Base-by-base conservation (phyloP, 2,329 filamentous ascomycete genomes). In the Trichoderma sp. region DNA sequence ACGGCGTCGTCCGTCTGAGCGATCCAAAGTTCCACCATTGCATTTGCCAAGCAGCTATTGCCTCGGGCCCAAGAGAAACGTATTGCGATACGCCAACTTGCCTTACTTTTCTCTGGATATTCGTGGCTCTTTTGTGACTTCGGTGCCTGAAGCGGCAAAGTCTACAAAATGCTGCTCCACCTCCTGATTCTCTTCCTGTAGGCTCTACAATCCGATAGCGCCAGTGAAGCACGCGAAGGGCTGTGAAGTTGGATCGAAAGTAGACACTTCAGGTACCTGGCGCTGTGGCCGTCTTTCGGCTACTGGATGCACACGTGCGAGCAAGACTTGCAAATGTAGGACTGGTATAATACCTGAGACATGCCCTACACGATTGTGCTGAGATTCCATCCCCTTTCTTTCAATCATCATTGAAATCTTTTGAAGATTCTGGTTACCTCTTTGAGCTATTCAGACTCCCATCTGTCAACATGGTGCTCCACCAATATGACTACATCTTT, bases 401-500 rank as follows among this genome's bases (percentile, higher is more conserved):
- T 54, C 24, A 10, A 43, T 54, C 52, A 21, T 26, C 32, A 49
- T 61, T 37, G 11, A 32, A 49, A 32, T 32, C 39, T 26, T 54
- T 32, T 34, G 16, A 55, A 49, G 58, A 68, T 61, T 43, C 7
- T 46, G 39, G 30, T 26, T 58, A 51, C 55, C 51, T 32, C 16
- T 59, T 58, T 37, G 26, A 21, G 26, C 26, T 51, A 26, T 24
- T 32, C 5, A 43, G 55, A 65, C 7, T 26, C 34, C 11, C 39
- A 37, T 60, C 52, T 16, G 21, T 66, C 73, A 86, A 81, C 72
- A 89, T 88, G 86, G 79, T 80, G 75, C 84, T 90, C 74, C 77
- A 86, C 75, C 78, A 89, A 74, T 92, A 91, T 79, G 87, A 85
- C 74, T 92, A 93, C 78, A 79, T 93, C 76, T 92, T 93, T 77